These are phyloP conservation scores for Corinectria fuckeliana DNA, from an alignment of 2,329 filamentous ascomycete species.

Conservation along the genomic window DNA sequence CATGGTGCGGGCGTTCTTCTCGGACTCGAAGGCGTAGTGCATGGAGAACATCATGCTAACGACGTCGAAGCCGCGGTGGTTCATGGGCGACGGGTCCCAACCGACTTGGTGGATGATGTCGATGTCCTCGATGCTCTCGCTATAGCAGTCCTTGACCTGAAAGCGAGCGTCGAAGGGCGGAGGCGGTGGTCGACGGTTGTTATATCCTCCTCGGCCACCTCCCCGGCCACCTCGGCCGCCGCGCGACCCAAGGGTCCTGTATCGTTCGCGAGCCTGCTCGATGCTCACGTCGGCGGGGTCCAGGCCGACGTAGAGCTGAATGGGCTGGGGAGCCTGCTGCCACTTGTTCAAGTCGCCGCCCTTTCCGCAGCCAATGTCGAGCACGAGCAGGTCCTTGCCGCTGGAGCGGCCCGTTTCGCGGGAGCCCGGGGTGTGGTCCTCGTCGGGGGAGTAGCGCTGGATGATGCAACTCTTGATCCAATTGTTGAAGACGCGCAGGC, in stretches of 20 bases:
- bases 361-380: conserved; percentile 97
- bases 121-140: conserved; percentile 80
- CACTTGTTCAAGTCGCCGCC: conserved; percentile 95
- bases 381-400: conserved; percentile 73
- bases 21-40: conserved; percentile 97
- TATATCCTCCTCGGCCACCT: conserved; percentile 38
- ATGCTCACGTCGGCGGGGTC: conserved; percentile 94
- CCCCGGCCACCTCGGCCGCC: conserved; percentile 63
- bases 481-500: conserved; percentile 93
- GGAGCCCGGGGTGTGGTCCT: conserved; percentile 71
- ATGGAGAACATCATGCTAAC: conserved; percentile 99
- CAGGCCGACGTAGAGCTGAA: conserved; percentile 92
- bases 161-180: conserved; percentile 86
- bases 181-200: conserved; percentile 53
- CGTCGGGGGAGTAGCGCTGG: conserved; percentile 89
- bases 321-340: conserved; percentile 89
- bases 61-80: conserved; percentile 87
- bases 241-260: conserved; percentile 71
- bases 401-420: conserved; percentile 58
- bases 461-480: conserved; percentile 99
- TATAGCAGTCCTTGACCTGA: conserved; percentile 90
- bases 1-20: conserved; percentile 90
- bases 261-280: conserved; percentile 86
- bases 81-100: conserved; percentile 77
- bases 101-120: conserved; percentile 85